Evolutionary conservation across 257 asterid species (phyloP).

Genomic region (Anisodus acutangulus): DNA sequence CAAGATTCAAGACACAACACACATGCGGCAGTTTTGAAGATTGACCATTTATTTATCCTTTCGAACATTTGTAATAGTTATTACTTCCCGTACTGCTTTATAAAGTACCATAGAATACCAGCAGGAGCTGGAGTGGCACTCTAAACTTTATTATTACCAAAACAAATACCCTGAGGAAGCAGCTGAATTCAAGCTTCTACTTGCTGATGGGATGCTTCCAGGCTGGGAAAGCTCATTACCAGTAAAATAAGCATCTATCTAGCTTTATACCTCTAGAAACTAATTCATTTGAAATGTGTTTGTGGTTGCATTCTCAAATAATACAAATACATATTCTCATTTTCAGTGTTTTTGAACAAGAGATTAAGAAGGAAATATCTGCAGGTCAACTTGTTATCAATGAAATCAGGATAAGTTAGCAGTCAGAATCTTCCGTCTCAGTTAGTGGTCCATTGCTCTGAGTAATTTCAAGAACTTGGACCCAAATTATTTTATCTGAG

Average conservation of each 20-base stretch:
- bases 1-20: too few species aligned
- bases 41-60: too few species aligned
- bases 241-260: constrained; percentile 35
- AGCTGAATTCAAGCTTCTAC: constrained; percentile 50
- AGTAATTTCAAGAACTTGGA: constrained; percentile 5
- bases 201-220: constrained; percentile 50
- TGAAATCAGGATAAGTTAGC: neutral
- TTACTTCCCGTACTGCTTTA: too few species aligned
- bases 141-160: constrained; percentile 47
- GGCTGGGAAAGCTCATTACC: constrained; percentile 63
- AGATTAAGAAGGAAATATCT: neutral
- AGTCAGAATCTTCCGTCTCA: neutral
- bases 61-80: too few species aligned
- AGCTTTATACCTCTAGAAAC: neutral
- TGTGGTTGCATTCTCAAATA: neutral
- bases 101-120: too few species aligned
- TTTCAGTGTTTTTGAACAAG: neutral
- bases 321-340: neutral
- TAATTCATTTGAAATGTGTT: constrained; percentile 6
- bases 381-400: neutral
- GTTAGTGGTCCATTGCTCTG: constrained; percentile 7
- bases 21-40: too few species aligned
- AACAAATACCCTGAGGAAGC: constrained; percentile 57
- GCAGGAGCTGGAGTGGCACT: constrained; percentile 54
- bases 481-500: neutral